Conservation (phyloP, 208 protist species). For the Crithidia expoeki region DNA sequence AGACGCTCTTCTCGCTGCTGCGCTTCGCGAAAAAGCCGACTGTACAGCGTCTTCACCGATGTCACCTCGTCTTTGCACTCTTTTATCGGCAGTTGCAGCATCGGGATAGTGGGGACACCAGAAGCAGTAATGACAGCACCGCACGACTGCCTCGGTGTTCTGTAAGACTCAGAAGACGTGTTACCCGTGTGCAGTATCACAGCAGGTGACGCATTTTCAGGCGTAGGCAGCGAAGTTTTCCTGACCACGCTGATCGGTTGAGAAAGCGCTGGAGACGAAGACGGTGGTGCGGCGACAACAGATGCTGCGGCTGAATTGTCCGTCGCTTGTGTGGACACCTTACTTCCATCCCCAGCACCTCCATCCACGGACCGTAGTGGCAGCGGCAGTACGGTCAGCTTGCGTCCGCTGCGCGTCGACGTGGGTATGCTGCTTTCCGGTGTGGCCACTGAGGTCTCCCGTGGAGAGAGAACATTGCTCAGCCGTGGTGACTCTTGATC, state of each 20-base stretch:
- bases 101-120: constrained; percentile 14
- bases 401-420: constrained; percentile 9
- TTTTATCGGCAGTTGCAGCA: constrained; percentile 15
- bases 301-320: too few species aligned
- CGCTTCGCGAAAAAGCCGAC: constrained; percentile 20
- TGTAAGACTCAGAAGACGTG: background rate
- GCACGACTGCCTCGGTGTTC: background rate
- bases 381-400: constrained; percentile 6
- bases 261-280: background rate
- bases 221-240: background rate
- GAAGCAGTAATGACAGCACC: background rate
- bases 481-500: background rate
- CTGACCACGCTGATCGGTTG: background rate
- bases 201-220: background rate
- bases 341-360: background rate
- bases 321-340: too few species aligned
- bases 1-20: constrained; percentile 21
- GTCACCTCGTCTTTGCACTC: constrained; percentile 8
- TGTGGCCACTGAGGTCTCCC: background rate
- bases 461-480: background rate
- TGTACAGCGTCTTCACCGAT: constrained; percentile 14
- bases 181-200: background rate
- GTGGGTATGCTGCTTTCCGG: background rate
- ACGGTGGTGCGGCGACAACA: background rate
- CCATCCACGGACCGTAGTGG: background rate